Evolutionary conservation across 2,329 filamentous ascomycete genomes (phyloP).

Genomic region (Orbilia oligospora): DNA sequence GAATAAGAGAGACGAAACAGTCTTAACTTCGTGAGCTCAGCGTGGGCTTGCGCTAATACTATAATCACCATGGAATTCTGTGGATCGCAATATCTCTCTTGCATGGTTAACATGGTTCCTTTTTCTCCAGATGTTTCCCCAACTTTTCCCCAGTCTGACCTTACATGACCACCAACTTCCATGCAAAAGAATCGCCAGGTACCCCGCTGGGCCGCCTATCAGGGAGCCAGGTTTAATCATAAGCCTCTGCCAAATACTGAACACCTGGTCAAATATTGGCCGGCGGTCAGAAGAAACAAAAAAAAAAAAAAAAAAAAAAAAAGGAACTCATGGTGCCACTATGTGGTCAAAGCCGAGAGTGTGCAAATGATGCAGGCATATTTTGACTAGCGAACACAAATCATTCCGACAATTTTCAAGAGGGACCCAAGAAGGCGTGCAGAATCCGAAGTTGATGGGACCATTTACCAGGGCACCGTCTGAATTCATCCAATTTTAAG

Average conservation of each 20-base stretch:
- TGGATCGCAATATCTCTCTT: constrained; percentile 22
- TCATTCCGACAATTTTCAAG: constrained; percentile 38
- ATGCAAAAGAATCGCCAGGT: constrained; percentile 31
- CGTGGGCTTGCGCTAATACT: constrained; percentile 7
- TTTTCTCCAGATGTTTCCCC: constrained; percentile 42
- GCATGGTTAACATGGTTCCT: constrained; percentile 22
- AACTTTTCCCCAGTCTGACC: constrained; percentile 52
- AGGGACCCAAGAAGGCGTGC: constrained; percentile 28
- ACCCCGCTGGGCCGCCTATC: constrained; percentile 52
- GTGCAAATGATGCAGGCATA: constrained; percentile 32
- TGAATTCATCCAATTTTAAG: constrained; percentile 56
- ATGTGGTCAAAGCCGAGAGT: constrained; percentile 44
- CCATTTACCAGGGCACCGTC: constrained; percentile 32
- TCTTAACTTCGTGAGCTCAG: constrained; percentile 20
- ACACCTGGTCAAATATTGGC: constrained; percentile 25
- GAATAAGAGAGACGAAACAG: constrained; percentile 37
- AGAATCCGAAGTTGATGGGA: constrained; percentile 39
- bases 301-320: constrained; percentile 55
- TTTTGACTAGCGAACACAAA: constrained; percentile 55
- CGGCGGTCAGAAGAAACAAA: constrained; percentile 19
- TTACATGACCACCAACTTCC: constrained; percentile 22
- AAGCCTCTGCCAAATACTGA: constrained; percentile 27
- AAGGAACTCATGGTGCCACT: constrained; percentile 55
- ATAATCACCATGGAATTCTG: not conserved
- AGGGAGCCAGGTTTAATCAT: constrained; percentile 38